Percentiles rank a stretch among this genome's conserved stretches.
These are phyloP conservation scores for Streptanthus diversifolius DNA, from an alignment of 345 rosid genomes.

Conservation along the genomic window DNA sequence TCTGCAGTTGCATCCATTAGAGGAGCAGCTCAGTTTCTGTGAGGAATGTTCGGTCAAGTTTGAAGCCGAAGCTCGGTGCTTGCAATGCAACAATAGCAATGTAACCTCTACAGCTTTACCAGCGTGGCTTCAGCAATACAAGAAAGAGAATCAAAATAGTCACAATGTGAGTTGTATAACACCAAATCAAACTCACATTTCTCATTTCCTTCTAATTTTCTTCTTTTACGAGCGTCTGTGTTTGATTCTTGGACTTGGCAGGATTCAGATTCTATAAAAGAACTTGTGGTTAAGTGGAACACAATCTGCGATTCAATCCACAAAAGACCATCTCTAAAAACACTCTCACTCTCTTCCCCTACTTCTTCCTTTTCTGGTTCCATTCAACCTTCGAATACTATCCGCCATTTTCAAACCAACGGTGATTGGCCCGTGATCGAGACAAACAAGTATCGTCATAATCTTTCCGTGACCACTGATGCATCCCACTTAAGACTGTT, in stretches of 20 bases:
- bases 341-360: slow-evolving; percentile 58
- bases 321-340: slow-evolving; percentile 45
- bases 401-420: slow-evolving; percentile 34
- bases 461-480: slow-evolving; percentile 36
- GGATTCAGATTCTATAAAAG: slow-evolving; percentile 47
- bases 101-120: slow-evolving; percentile 54
- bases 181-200: background rate
- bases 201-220: background rate
- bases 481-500: slow-evolving; percentile 42
- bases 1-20: slow-evolving; percentile 33
- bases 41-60: slow-evolving; percentile 50
- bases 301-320: slow-evolving; percentile 52
- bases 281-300: slow-evolving; percentile 64
- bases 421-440: slow-evolving; percentile 50
- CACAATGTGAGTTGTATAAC: slow-evolving; percentile 23
- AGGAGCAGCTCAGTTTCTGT: slow-evolving; percentile 45
- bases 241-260: slow-evolving; percentile 35
- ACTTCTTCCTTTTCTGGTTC: slow-evolving; percentile 54
- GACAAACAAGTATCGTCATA: slow-evolving; percentile 36
- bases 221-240: background rate
- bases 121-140: slow-evolving; percentile 75
- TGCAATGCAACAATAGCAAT: slow-evolving; percentile 35
- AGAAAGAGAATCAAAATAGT: slow-evolving; percentile 49
- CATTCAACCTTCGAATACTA: slow-evolving; percentile 36
- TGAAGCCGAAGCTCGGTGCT: slow-evolving; percentile 43